Evolutionary conservation across 2,329 filamentous ascomycete species (phyloP).

Genomic region (Dryadomyces sulphureus): DNA sequence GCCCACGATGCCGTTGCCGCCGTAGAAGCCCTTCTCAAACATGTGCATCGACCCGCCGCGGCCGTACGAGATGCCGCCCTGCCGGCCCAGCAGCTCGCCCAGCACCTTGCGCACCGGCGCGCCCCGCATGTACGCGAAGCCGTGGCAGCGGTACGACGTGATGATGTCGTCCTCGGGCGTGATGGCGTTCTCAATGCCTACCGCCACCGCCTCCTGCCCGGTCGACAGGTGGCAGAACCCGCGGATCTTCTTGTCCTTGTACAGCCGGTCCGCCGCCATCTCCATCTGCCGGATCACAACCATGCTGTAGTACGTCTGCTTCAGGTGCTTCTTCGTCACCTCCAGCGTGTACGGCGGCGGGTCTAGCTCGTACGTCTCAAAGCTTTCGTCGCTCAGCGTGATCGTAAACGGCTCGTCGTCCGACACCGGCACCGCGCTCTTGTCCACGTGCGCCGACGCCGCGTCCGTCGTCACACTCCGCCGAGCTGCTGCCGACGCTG

Average conservation of each 20-base stretch:
- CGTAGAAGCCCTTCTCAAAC: slow-evolving; percentile 96
- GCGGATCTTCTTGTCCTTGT: slow-evolving; percentile 99
- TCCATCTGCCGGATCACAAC: slow-evolving; percentile 93
- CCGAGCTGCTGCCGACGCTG: slow-evolving; percentile 21
- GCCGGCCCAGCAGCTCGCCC: slow-evolving; percentile 84
- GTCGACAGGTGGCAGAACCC: slow-evolving; percentile 99
- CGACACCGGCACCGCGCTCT: slow-evolving; percentile 58
- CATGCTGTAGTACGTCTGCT: slow-evolving; percentile 99
- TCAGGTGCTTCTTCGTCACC: slow-evolving; percentile 94
- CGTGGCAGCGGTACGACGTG: slow-evolving; percentile 98
- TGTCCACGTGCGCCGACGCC: slow-evolving; percentile 78
- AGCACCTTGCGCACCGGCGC: slow-evolving; percentile 84
- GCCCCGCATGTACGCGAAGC: slow-evolving; percentile 93
- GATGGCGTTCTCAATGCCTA: slow-evolving; percentile 93
- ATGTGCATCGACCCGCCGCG: slow-evolving; percentile 99
- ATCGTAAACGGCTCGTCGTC: slow-evolving; percentile 90
- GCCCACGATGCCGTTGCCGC: slow-evolving; percentile 97
- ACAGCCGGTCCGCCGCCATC: slow-evolving; percentile 95
- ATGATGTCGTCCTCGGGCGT: slow-evolving; percentile 86
- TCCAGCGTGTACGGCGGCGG: slow-evolving; percentile 84
- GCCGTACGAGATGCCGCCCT: slow-evolving; percentile 93
- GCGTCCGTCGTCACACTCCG: slow-evolving; percentile 90
- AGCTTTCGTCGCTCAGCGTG: slow-evolving; percentile 92
- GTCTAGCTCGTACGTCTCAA: slow-evolving; percentile 98
- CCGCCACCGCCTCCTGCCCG: slow-evolving; percentile 92